These are phyloP conservation scores for Leccinum obscurum DNA, from an alignment of 768 basidiomycete genomes.

Conservation along the genomic window DNA sequence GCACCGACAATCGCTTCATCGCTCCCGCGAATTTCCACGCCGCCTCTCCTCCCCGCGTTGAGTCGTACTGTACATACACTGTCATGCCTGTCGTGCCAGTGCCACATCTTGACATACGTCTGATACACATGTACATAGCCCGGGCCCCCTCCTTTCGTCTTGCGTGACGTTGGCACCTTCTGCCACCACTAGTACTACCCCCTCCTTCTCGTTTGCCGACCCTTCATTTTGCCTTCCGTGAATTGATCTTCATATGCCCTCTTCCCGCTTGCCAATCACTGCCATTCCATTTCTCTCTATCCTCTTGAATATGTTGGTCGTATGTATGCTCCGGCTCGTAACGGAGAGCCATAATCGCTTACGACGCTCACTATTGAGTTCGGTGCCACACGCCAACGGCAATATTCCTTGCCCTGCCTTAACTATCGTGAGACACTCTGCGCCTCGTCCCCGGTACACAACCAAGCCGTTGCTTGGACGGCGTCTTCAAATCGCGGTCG, in stretches of 20 bases:
- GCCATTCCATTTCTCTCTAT: slow-evolving; percentile 7
- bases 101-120: neutral
- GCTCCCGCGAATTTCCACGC: neutral
- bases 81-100: neutral
- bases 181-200: neutral
- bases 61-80: neutral
- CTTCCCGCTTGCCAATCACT: neutral
- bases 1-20: neutral
- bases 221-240: slow-evolving; percentile 4
- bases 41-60: neutral
- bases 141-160: neutral
- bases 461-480: neutral
- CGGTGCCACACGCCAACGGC: slow-evolving; percentile 16
- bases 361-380: neutral
- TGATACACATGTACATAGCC: neutral
- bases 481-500: neutral
- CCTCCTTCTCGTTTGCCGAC: slow-evolving; percentile 7
- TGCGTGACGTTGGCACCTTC: neutral
- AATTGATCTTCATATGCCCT: neutral
- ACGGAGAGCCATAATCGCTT: neutral
- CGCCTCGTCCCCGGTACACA: neutral
- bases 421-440: slow-evolving; percentile 5
- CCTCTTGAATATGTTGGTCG: slow-evolving; percentile 6
- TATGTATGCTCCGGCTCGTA: neutral
- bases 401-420: slow-evolving; percentile 1